Evolutionary conservation across 176 grass and related monocot genomes (phyloP).

Genomic region (Triticum aestivum): IWGSC_CS_RefSeq_v2.1 NC_057800.1:23581373-23581872

Average conservation of each 20-base stretch:
- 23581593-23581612: not conserved
- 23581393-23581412: constrained; percentile 1
- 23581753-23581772: not conserved
- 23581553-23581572: too few species aligned
- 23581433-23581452: not conserved
- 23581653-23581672: constrained; percentile 13
- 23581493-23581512: not conserved
- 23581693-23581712: constrained; percentile 20
- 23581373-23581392: not conserved
- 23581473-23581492: not conserved
- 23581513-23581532: not conserved
- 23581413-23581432: not conserved
- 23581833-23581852: constrained; percentile 21
- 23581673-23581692: constrained; percentile 40
- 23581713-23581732: constrained; percentile 22
- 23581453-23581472: too few species aligned
- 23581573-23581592: too few species aligned
- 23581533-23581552: not conserved
- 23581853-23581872: not conserved
- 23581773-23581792: not conserved
- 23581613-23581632: not conserved
- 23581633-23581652: not conserved
- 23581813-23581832: too few species aligned
- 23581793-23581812: not conserved
- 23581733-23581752: constrained; percentile 2